phyloP scores from a whole-genome alignment of 352 stramenopile species.

The Globisporangium emineosum region DNA sequence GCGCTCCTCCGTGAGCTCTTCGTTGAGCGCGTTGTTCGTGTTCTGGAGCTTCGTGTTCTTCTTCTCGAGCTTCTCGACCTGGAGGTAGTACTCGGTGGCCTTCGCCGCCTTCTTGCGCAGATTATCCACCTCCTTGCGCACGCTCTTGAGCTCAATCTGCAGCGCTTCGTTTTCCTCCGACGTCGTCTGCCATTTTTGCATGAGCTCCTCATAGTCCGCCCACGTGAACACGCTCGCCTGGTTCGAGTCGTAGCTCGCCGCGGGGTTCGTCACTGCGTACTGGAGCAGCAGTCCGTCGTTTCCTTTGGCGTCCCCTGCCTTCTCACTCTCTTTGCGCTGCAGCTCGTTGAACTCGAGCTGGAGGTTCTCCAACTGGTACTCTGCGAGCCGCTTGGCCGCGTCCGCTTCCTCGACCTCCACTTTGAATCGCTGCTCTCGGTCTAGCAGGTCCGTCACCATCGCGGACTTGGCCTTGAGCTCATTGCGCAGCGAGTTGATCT shows the following conservation, averaged over 20 bases:
- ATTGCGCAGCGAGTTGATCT: slow-evolving; percentile 51
- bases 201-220: slow-evolving; percentile 50
- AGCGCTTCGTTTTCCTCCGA: slow-evolving; percentile 43
- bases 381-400: slow-evolving; percentile 25
- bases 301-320: slow-evolving; percentile 14
- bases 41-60: slow-evolving; percentile 49
- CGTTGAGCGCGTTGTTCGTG: slow-evolving; percentile 46
- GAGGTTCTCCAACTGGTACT: slow-evolving; percentile 34
- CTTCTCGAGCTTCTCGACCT: slow-evolving; percentile 61
- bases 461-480: slow-evolving; percentile 58
- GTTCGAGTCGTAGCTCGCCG: slow-evolving; percentile 55
- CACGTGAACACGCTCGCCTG: slow-evolving; percentile 53
- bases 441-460: slow-evolving; percentile 51
- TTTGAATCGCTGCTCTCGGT: slow-evolving; percentile 46
- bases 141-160: slow-evolving; percentile 45
- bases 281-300: slow-evolving; percentile 8
- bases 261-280: slow-evolving; percentile 36
- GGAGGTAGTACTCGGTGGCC: slow-evolving; percentile 30
- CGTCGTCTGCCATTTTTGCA: slow-evolving; percentile 38
- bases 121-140: slow-evolving; percentile 50
- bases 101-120: slow-evolving; percentile 42
- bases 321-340: slow-evolving; percentile 8
- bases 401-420: slow-evolving; percentile 31
- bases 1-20: slow-evolving; percentile 65
- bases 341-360: slow-evolving; percentile 28